Evolutionary conservation across 148 eudicot genomes (phyloP), one percentile per base, ranked within the genome.

Genomic region (Persicaria maculosa): DNA sequence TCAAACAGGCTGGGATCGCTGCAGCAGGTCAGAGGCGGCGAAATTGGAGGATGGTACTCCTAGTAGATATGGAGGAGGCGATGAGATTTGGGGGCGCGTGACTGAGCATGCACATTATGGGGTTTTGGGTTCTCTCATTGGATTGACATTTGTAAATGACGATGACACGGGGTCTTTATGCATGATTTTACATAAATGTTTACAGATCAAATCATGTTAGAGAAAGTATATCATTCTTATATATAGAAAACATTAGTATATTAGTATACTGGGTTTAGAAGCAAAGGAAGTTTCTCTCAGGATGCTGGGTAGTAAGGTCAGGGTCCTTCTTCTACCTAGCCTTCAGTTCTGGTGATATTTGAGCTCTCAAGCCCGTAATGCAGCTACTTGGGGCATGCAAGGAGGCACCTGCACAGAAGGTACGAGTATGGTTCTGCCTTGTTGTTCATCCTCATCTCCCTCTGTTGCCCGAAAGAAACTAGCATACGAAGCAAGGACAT

Each of bases 401-500:
- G 11, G 8, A n/a, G 45, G 9, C 46, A 48, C 6, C 59, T 22
- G 74, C 25, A 72, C 74, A 4, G 58, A 72, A 72, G 57, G 74
- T 72, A 48, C 4, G 12, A 48, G 46, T 36, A 48, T 12, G 1
- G 22, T 16, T 19, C 50, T 57, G 4, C 55, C 45, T 25, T 52
- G 22, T 31, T 69, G n/a, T n/a, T 83, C 81, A 2, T 80, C 86
- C 0, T 83, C 82, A 4, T 80, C 93, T n/a, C 80, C 92, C 7
- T 80, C 92, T 59, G 83, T 77, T 72, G 83, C 82, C 98, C 97
- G 91, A 43, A 89, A 81, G 78, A 89, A 87, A 73, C 84, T 83
- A 71, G 98, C 98, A 80, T 87, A 89, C 71, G 98, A 90, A 6
- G 88, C 98, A 7, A 88, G 90, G 75, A 86, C 84, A 61, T 87